Evolutionary conservation across 2,329 filamentous ascomycete species (phyloP).

Genomic region (Colletotrichum sp.): DNA sequence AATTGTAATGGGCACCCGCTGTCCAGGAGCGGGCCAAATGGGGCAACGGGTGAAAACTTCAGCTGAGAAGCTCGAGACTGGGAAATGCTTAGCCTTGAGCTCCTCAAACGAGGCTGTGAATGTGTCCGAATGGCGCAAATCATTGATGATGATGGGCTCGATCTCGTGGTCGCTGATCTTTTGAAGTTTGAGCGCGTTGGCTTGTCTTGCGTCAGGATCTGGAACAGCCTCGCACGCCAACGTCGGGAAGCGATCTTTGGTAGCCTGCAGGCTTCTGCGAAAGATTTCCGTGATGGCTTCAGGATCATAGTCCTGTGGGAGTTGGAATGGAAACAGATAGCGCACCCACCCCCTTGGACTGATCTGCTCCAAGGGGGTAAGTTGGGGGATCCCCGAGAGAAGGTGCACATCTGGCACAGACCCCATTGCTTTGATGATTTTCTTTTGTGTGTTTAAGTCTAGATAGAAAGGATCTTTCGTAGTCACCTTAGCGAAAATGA

Average conservation of each 20-base stretch:
- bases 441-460: not conserved
- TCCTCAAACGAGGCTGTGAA: slow-evolving; percentile 29
- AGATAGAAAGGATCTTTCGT: not conserved
- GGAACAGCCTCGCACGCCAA: not conserved
- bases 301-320: not conserved
- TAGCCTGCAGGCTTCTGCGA: not conserved
- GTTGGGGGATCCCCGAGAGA: not conserved
- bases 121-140: slow-evolving; percentile 24
- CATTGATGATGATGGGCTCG: slow-evolving; percentile 29
- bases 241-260: not conserved
- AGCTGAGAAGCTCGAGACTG: slow-evolving; percentile 25
- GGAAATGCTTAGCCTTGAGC: slow-evolving; percentile 30
- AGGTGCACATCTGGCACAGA: not conserved
- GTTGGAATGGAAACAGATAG: not conserved
- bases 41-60: slow-evolving; percentile 28
- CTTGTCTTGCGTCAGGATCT: slow-evolving; percentile 26
- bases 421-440: not conserved
- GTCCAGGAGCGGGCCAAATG: slow-evolving; percentile 28
- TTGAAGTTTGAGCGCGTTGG: slow-evolving; percentile 34
- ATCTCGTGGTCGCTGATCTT: slow-evolving; percentile 26
- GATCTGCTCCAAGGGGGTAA: not conserved
- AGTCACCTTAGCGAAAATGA: not conserved
- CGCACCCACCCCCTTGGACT: not conserved
- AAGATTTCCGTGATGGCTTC: not conserved
- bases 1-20: slow-evolving; percentile 17